Conservation (phyloP, 768 basidiomycete genomes). For the Russula brevipes region DNA sequence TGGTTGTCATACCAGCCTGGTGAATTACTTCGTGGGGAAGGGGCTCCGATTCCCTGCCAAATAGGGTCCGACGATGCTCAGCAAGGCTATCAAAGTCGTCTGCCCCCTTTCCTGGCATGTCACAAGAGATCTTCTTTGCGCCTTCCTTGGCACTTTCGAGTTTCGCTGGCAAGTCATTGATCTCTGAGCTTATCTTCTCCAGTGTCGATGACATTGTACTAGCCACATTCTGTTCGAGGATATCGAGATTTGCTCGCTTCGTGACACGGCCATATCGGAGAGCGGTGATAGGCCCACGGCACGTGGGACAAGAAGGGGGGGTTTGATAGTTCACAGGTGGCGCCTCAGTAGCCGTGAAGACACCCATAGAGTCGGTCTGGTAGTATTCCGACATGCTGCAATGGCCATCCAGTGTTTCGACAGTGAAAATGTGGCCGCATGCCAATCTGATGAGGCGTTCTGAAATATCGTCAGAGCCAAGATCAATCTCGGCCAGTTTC, state of each 20-base stretch:
- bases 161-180: constrained; percentile 18
- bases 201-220: constrained; percentile 30
- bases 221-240: constrained; percentile 37
- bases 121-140: constrained; percentile 22
- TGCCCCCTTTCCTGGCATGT: not conserved
- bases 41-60: constrained; percentile 23
- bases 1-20: constrained; percentile 15
- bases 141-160: constrained; percentile 10
- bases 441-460: constrained; percentile 30
- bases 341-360: constrained; percentile 26
- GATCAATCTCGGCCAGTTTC: constrained; percentile 29
- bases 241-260: constrained; percentile 36
- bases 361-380: constrained; percentile 26
- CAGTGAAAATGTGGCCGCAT: constrained; percentile 39
- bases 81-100: constrained; percentile 2
- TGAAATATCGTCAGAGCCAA: constrained; percentile 29
- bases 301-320: constrained; percentile 35
- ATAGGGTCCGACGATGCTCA: not conserved
- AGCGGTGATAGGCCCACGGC: constrained; percentile 33
- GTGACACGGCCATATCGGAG: constrained; percentile 36
- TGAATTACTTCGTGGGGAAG: constrained; percentile 17
- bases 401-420: constrained; percentile 38
- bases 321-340: constrained; percentile 32
- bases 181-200: constrained; percentile 12
- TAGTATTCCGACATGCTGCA: constrained; percentile 33